phyloP scores from a whole-genome alignment of 2,329 filamentous ascomycete genomes.

The Stemphylium beticola region DNA sequence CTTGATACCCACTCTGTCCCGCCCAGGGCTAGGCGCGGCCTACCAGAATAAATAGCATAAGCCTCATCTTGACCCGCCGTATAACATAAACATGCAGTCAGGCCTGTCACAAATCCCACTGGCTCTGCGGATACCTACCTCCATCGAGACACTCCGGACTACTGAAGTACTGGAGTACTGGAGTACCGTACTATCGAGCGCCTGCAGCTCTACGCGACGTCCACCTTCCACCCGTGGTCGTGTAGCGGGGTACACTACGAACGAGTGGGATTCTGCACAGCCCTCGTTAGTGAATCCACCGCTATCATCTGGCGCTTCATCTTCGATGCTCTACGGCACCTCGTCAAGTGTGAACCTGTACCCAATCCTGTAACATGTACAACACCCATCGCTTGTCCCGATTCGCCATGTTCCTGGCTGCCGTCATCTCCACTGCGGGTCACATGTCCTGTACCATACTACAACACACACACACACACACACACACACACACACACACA shows the following conservation, averaged over 20 bases:
- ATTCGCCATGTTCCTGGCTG: constrained; percentile 8
- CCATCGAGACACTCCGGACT: constrained; percentile 9
- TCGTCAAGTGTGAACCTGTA: not conserved
- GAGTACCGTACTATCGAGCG: not conserved
- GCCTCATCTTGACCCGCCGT: too few species aligned
- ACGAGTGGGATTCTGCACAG: constrained; percentile 7
- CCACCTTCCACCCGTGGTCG: constrained; percentile 6
- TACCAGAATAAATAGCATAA: not conserved
- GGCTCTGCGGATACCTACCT: constrained; percentile 12
- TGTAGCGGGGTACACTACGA: constrained; percentile 10
- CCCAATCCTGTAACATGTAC: constrained; percentile 2
- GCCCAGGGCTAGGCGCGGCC: not conserved
- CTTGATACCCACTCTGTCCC: not conserved
- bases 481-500: not conserved
- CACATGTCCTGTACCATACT: not conserved
- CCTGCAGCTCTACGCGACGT: constrained; percentile 10
- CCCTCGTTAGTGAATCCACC: not conserved
- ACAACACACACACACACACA: not conserved
- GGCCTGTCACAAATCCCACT: constrained; percentile 9
- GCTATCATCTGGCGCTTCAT: too few species aligned
- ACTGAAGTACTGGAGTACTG: constrained; percentile 7
- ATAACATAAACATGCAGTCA: not conserved
- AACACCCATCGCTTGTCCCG: not conserved
- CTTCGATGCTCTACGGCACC: too few species aligned
- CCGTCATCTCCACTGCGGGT: not conserved